Evolutionary conservation across 208 protist species (phyloP).

Genomic region (Zelonia costaricensis): DNA sequence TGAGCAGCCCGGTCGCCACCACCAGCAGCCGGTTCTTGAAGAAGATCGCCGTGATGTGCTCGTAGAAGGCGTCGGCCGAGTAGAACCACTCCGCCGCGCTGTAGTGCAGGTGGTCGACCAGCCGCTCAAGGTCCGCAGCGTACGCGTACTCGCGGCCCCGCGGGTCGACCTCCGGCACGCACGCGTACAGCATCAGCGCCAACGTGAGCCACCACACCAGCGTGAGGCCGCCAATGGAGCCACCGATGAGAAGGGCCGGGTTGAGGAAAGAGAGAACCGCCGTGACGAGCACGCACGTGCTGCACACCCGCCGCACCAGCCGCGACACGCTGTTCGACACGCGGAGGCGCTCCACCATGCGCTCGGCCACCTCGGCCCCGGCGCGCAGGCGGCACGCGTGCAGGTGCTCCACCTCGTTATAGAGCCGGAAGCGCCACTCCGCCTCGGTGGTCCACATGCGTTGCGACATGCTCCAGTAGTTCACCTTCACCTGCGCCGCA

Average conservation of each 20-base stretch:
- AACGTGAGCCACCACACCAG: slow-evolving; percentile 81
- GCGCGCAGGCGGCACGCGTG: slow-evolving; percentile 49
- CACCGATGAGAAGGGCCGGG: slow-evolving; percentile 61
- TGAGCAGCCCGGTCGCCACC: slow-evolving; percentile 42
- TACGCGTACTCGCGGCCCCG: slow-evolving; percentile 80
- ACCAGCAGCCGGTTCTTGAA: slow-evolving; percentile 52
- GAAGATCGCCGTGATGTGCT: slow-evolving; percentile 51
- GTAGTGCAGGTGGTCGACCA: slow-evolving; percentile 54
- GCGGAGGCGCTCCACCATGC: slow-evolving; percentile 52
- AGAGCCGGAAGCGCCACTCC: slow-evolving; percentile 75
- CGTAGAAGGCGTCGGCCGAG: slow-evolving; percentile 64
- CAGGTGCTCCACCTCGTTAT: slow-evolving; percentile 84
- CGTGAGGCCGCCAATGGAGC: slow-evolving; percentile 48
- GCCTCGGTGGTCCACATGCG: slow-evolving; percentile 61
- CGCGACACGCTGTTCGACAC: slow-evolving; percentile 47
- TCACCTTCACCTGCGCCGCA: slow-evolving; percentile 60
- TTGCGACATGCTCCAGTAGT: slow-evolving; percentile 50
- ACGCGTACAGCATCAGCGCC: slow-evolving; percentile 54
- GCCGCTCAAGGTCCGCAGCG: slow-evolving; percentile 42
- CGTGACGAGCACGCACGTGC: slow-evolving; percentile 53
- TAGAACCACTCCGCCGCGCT: slow-evolving; percentile 53
- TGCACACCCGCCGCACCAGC: slow-evolving; percentile 58
- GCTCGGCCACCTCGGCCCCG: slow-evolving; percentile 43
- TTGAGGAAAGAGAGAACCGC: slow-evolving; percentile 72
- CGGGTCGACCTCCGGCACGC: slow-evolving; percentile 39